Evolutionary conservation across 495 filamentous ascomycete genomes (phyloP).

Genomic region (Talaromyces trachyspermus): DNA sequence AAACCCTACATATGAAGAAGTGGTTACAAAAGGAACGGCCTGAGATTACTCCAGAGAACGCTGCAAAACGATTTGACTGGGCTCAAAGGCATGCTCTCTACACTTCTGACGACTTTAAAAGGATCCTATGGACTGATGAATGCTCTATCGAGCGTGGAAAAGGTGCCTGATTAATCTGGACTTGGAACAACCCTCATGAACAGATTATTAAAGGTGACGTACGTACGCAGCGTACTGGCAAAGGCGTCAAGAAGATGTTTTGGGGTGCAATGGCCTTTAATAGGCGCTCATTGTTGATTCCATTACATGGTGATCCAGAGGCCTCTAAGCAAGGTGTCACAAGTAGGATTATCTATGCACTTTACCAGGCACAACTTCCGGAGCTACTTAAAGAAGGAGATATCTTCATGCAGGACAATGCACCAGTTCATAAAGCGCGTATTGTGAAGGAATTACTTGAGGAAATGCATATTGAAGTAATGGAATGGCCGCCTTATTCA

Average conservation of each 20-base stretch:
- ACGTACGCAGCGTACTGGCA: constrained; percentile 4
- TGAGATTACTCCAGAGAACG: too few relatives aligned
- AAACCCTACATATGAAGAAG: too few relatives aligned
- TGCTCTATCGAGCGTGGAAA: constrained; percentile 9
- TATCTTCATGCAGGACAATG: constrained; percentile 21
- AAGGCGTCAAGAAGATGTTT: constrained; percentile 11
- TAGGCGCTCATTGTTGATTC: constrained; percentile 6
- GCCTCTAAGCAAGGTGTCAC: background rate
- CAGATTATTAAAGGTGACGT: background rate
- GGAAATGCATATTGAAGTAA: constrained; percentile 13
- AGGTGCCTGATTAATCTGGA: constrained; percentile 4
- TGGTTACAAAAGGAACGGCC: too few relatives aligned
- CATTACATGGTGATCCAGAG: constrained; percentile 4
- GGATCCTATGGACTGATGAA: constrained; percentile 12
- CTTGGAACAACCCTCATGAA: too few relatives aligned
- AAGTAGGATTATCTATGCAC: constrained; percentile 1
- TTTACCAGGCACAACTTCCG: too few relatives aligned
- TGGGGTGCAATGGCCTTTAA: constrained; percentile 11
- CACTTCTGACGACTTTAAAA: too few relatives aligned
- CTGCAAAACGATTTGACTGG: too few relatives aligned
- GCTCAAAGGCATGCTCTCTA: too few relatives aligned
- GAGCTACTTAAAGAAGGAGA: constrained; percentile 5
- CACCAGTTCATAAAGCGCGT: constrained; percentile 12
- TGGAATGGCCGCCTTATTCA: too few relatives aligned
- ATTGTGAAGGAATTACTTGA: constrained; percentile 11